Base-by-base conservation (phyloP, 2,329 filamentous ascomycete genomes). In the Colletotrichum graminicola region DNA sequence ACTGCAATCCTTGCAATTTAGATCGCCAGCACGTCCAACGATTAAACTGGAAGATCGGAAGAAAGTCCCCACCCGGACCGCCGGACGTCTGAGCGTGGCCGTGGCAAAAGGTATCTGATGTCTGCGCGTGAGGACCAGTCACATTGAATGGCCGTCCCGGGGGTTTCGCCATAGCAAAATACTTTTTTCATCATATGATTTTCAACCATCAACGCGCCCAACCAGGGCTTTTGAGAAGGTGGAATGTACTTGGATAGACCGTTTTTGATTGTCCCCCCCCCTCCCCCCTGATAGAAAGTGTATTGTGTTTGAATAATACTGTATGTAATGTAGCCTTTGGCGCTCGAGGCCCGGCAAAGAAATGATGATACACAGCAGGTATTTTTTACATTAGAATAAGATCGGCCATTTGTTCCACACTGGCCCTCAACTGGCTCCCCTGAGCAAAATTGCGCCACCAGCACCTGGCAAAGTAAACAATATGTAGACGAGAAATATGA, bases 321-420 rank as follows among this genome's bases (percentile, higher is more conserved):
- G 49, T 51, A 51, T 51, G 43, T 45, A 32, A 51, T 51, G 43
- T 45, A 32, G 21, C 57, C 52, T 11, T 43, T 54, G 68, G 18
- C 52, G 36, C 21, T 68, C 54, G 36, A 39, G 51, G 57, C 55
- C 59, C 34, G n/a, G 26, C 61, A 54, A 29, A 62, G 43, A 62
- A 59, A 23, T 47, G 12, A 11, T 26, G 34, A 47, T 56, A 62
- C 34, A 62, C 8, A 29, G 41, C 26, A 62, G 45, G 52, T 71
- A 59, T 57, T 71, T 67, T 59, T 68, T 34, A 71, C 68, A 71
- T 32, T 32, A 61, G 49, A 43, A 39, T 32, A 41, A 63, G 34
- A 16, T n/a, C 32, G 23, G 16, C 47, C 54, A 16, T 34, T 10
- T 16, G 11, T 41, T 56, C 55, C 60, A 45, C 29, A 23, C 60